Conservation (phyloP, 2,329 filamentous ascomycete species). For the Hirsutella minnesotensis region DNA sequence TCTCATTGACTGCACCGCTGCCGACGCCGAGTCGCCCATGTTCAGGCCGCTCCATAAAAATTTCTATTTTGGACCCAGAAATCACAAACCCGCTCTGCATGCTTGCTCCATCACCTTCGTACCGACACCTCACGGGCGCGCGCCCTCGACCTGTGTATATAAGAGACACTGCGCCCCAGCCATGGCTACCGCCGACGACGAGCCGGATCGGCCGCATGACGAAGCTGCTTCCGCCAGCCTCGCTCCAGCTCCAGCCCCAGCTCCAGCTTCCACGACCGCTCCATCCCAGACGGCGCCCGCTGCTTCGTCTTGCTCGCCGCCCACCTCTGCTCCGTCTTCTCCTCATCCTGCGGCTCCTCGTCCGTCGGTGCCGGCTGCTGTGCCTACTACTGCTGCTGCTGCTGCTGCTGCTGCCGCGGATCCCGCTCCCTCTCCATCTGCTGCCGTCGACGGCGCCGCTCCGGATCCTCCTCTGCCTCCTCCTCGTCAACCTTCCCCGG, state of each 20-base stretch:
- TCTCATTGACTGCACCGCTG: conserved; percentile 2
- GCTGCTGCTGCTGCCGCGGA: background rate
- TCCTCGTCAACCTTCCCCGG: too few relatives aligned
- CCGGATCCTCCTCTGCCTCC: too few relatives aligned
- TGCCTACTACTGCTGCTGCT: background rate
- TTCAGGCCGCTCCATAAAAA: conserved; percentile 25
- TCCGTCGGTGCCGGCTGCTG: background rate
- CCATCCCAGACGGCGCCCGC: conserved; percentile 8
- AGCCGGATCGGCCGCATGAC: conserved; percentile 17
- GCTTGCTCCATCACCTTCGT: background rate
- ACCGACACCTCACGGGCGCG: background rate
- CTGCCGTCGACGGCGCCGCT: too few relatives aligned
- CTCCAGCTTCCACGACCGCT: conserved; percentile 2
- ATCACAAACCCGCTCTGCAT: background rate
- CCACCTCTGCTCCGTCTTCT: conserved; percentile 1
- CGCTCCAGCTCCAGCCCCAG: conserved; percentile 7
- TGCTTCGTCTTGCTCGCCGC: background rate
- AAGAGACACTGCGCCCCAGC: conserved; percentile 1
- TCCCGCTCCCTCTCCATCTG: background rate
- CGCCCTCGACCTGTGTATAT: background rate
- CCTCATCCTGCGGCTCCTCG: background rate
- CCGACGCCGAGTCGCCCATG: conserved; percentile 10
- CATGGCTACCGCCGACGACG: conserved; percentile 14
- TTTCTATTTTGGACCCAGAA: conserved; percentile 19
- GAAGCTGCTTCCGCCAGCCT: conserved; percentile 14